These are phyloP conservation scores for Aspergillus uvarum DNA, from an alignment of 2,329 filamentous ascomycete genomes.

Conservation along the genomic window DNA sequence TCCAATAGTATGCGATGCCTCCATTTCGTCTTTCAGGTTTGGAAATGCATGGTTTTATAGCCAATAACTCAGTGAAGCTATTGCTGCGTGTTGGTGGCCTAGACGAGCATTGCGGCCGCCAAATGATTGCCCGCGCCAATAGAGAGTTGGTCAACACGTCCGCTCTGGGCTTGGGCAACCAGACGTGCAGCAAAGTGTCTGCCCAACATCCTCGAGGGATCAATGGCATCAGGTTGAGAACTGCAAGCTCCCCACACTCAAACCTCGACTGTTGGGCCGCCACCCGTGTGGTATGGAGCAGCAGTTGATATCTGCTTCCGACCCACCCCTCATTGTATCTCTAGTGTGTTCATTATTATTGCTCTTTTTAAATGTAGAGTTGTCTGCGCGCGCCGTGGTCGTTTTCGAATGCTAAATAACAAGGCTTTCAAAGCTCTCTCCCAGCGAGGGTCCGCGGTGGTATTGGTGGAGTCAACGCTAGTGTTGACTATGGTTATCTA, in stretches of 20 bases:
- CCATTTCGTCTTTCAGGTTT: neutral
- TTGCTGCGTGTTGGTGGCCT: neutral
- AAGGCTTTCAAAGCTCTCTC: neutral
- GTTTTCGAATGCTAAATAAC: neutral
- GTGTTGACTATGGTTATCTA: too few species aligned
- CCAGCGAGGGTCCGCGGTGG: neutral
- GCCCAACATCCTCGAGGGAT: constrained; percentile 26
- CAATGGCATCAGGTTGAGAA: constrained; percentile 12
- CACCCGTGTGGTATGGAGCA: constrained; percentile 5
- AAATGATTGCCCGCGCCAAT: constrained; percentile 1
- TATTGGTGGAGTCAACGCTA: neutral
- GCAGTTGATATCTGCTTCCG: neutral
- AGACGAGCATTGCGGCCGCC: neutral
- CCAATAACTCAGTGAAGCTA: constrained; percentile 11
- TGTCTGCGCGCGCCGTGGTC: neutral
- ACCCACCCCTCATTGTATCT: constrained; percentile 2
- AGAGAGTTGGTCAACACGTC: constrained; percentile 15
- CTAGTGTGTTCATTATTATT: neutral
- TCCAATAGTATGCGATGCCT: neutral
- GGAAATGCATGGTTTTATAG: neutral
- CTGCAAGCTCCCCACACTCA: constrained; percentile 20
- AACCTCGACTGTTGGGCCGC: constrained; percentile 19
- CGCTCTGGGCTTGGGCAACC: constrained; percentile 26
- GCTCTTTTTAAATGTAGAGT: neutral
- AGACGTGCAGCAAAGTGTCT: constrained; percentile 28